Evolutionary conservation across 208 protist species (phyloP).

Genomic region (Angomonas desouzai): DNA sequence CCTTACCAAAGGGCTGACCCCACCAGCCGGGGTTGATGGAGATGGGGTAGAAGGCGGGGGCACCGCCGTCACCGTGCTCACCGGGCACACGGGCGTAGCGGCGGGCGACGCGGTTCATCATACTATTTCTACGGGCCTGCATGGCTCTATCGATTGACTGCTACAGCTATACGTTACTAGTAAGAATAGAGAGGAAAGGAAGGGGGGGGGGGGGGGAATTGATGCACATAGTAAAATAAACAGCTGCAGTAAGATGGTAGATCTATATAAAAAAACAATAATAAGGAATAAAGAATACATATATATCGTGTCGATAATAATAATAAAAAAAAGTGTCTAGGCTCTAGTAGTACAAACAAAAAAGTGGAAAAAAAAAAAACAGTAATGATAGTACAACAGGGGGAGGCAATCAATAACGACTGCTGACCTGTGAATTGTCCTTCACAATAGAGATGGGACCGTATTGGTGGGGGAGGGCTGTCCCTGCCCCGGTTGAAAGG

Average conservation of each 20-base stretch:
- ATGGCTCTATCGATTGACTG: constrained; percentile 21
- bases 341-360: neutral
- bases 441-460: constrained; percentile 17
- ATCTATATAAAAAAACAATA: neutral
- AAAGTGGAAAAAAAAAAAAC: no score
- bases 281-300: constrained; percentile 8
- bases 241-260: neutral
- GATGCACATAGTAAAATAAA: no score
- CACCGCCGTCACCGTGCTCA: constrained; percentile 73
- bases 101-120: constrained; percentile 79
- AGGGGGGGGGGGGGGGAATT: neutral
- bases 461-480: constrained; percentile 2
- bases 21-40: constrained; percentile 87
- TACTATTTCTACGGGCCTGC: constrained; percentile 79
- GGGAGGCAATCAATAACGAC: neutral
- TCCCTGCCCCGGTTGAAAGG: neutral
- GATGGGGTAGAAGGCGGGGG: constrained; percentile 85
- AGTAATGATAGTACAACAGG: neutral
- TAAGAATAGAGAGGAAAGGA: constrained; percentile 9
- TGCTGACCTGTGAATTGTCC: constrained; percentile 12
- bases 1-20: constrained; percentile 86
- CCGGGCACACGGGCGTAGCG: constrained; percentile 83
- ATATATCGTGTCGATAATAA: neutral
- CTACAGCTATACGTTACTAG: neutral
- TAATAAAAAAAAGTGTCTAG: constrained; percentile 11